phyloP scores from a whole-genome alignment of 1,139 yeast species.

The Saccharomyces pastorianus region DNA sequence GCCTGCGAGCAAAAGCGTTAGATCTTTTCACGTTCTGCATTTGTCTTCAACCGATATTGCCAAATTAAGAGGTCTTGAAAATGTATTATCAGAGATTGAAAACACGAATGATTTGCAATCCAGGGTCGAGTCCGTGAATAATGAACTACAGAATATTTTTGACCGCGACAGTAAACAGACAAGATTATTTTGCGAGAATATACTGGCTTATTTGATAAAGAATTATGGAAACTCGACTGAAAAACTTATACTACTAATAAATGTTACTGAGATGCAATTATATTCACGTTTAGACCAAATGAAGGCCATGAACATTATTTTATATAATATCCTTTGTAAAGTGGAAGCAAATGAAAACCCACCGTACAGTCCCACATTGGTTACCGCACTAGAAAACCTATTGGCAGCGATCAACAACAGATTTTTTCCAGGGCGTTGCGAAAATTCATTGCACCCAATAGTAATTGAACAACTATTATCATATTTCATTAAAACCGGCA shows the following conservation, averaged over 20 bases:
- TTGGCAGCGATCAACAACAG: slow-evolving; percentile 8
- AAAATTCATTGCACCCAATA: slow-evolving; percentile 10
- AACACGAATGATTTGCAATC: neutral
- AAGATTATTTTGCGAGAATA: neutral
- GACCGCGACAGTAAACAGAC: neutral
- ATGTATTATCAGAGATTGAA: neutral
- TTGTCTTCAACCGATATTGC: neutral
- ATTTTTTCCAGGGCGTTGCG: slow-evolving; percentile 11
- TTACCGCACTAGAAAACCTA: slow-evolving; percentile 1
- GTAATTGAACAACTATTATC: slow-evolving; percentile 10
- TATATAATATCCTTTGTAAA: neutral
- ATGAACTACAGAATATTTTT: neutral
- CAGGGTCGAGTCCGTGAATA: neutral
- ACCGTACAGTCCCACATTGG: neutral
- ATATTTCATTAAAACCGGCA: slow-evolving; percentile 7
- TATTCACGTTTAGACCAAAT: neutral
- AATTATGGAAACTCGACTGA: neutral
- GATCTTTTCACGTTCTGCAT: neutral
- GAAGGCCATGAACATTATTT: neutral
- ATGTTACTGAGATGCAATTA: neutral
- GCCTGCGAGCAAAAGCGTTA: neutral
- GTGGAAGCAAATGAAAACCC: neutral
- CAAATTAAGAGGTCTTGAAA: neutral
- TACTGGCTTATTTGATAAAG: neutral
- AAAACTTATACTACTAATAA: neutral